phyloP scores from a whole-genome alignment of 2,329 filamentous ascomycete genomes.

The Periglandula ipomoeae region DNA sequence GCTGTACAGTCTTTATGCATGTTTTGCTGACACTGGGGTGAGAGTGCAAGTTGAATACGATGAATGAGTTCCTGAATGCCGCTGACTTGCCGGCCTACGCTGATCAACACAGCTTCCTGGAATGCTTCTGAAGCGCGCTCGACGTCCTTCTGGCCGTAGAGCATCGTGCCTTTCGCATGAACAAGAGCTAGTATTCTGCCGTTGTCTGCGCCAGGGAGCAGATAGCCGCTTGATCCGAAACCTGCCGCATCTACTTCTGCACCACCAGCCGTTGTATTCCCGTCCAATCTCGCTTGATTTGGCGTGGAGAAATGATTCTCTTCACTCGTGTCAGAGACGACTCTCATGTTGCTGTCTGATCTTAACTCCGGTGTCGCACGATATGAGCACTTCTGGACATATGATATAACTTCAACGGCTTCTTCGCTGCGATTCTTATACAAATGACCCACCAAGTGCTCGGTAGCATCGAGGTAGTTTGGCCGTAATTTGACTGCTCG shows the following conservation, averaged over 20 bases:
- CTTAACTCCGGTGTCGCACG: neutral
- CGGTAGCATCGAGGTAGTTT: slow-evolving; percentile 87
- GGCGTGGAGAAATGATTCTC: neutral
- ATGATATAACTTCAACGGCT: slow-evolving; percentile 79
- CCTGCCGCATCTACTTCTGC: slow-evolving; percentile 11
- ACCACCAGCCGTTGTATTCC: neutral
- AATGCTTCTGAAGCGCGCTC: slow-evolving; percentile 76
- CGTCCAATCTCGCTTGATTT: neutral
- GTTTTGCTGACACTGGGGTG: slow-evolving; percentile 18
- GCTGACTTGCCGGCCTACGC: slow-evolving; percentile 59
- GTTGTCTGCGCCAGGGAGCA: slow-evolving; percentile 77
- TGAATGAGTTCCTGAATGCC: slow-evolving; percentile 72
- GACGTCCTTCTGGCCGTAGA: slow-evolving; percentile 83
- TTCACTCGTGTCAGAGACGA: neutral
- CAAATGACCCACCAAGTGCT: slow-evolving; percentile 82
- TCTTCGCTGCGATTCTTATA: slow-evolving; percentile 78
- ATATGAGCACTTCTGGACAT: slow-evolving; percentile 66
- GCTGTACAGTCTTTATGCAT: slow-evolving; percentile 9
- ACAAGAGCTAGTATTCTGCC: slow-evolving; percentile 87
- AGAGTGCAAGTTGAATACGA: slow-evolving; percentile 64
- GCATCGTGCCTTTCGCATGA: slow-evolving; percentile 97
- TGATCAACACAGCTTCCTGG: slow-evolving; percentile 88
- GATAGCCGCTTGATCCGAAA: slow-evolving; percentile 53
- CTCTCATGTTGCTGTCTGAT: neutral
- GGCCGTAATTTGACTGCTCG: slow-evolving; percentile 75